Percentiles rank a stretch among this genome's conserved stretches.
Conservation (phyloP, 257 asterid species). For the Plantago elongata region DNA sequence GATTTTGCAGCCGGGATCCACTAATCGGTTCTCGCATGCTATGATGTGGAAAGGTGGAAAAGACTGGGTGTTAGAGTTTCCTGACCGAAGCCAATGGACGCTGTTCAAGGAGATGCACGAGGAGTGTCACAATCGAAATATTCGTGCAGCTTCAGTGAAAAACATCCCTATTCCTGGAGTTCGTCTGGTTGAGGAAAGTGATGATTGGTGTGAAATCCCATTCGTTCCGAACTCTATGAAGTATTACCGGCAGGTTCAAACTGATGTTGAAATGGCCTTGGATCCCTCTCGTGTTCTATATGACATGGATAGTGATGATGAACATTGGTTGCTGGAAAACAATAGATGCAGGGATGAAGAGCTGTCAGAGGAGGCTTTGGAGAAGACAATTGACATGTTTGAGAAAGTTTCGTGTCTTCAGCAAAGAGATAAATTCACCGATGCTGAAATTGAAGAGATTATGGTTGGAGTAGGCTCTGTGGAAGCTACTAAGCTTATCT, state of each 20-base stretch:
- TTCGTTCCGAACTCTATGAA: slow-evolving; percentile 47
- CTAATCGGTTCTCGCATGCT: slow-evolving; percentile 91
- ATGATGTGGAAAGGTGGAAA: slow-evolving; percentile 99
- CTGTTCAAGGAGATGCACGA: slow-evolving; percentile 93
- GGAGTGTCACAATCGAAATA: slow-evolving; percentile 84
- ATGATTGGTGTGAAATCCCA: slow-evolving; percentile 45
- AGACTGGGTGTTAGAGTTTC: slow-evolving; percentile 93
- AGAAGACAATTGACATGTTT: slow-evolving; percentile 61
- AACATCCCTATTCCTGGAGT: slow-evolving; percentile 97
- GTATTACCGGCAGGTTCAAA: slow-evolving; percentile 75
- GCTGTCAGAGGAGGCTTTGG: slow-evolving; percentile 68
- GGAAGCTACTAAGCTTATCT: slow-evolving; percentile 46
- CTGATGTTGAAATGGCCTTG: slow-evolving; percentile 90
- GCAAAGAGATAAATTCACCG: slow-evolving; percentile 54
- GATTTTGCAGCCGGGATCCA: slow-evolving; percentile 79
- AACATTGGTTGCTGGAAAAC: slow-evolving; percentile 52
- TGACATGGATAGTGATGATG: slow-evolving; percentile 97
- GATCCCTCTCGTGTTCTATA: slow-evolving; percentile 63
- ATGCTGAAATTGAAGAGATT: slow-evolving; percentile 63
- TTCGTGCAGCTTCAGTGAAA: slow-evolving; percentile 93
- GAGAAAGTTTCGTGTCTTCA: slow-evolving; percentile 73
- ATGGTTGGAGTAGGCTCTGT: slow-evolving; percentile 44
- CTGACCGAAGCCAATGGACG: slow-evolving; percentile 87
- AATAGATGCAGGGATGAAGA: slow-evolving; percentile 27
- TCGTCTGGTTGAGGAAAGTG: slow-evolving; percentile 56